Percentiles rank a stretch among this genome's conserved stretches.
These are phyloP conservation scores for Venustampulla echinocandica DNA, from an alignment of 495 filamentous ascomycete species.

Conservation along the genomic window DNA sequence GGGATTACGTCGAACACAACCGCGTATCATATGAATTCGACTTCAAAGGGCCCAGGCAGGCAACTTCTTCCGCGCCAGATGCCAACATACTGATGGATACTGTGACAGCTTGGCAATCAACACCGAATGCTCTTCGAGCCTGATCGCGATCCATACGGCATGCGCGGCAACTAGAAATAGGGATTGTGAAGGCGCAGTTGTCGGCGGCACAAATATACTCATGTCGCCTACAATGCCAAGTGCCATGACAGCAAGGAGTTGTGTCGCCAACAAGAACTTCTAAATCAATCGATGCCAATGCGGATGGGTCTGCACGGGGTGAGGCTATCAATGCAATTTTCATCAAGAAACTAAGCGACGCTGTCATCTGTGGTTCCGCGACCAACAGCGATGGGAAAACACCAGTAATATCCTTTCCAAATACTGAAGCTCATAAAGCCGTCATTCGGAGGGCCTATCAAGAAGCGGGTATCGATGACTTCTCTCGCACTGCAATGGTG, in stretches of 20 bases:
- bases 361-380: conserved; percentile 47
- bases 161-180: not conserved
- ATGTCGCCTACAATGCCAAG: conserved; percentile 1
- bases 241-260: conserved; percentile 1
- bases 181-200: conserved; percentile 2
- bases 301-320: conserved; percentile 57
- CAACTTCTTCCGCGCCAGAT: conserved; percentile 1
- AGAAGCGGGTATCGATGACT: conserved; percentile 27
- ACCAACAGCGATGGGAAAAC: conserved; percentile 53
- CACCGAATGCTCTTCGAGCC: conserved; percentile 69
- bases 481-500: conserved; percentile 28
- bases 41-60: conserved; percentile 27
- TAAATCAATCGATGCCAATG: conserved; percentile 51
- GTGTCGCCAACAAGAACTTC: conserved; percentile 31
- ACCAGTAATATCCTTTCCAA: conserved; percentile 50
- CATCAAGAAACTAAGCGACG: conserved; percentile 52
- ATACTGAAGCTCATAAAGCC: conserved; percentile 42
- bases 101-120: conserved; percentile 57
- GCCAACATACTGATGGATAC: not conserved
- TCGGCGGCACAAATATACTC: conserved; percentile 9
- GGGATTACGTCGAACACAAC: conserved; percentile 30
- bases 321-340: conserved; percentile 51
- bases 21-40: conserved; percentile 29
- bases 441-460: conserved; percentile 45
- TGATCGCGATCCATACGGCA: conserved; percentile 1